Evolutionary conservation across 192 early-diverging fungal genomes (phyloP).

Genomic region (Cetraspora pellucida): DNA sequence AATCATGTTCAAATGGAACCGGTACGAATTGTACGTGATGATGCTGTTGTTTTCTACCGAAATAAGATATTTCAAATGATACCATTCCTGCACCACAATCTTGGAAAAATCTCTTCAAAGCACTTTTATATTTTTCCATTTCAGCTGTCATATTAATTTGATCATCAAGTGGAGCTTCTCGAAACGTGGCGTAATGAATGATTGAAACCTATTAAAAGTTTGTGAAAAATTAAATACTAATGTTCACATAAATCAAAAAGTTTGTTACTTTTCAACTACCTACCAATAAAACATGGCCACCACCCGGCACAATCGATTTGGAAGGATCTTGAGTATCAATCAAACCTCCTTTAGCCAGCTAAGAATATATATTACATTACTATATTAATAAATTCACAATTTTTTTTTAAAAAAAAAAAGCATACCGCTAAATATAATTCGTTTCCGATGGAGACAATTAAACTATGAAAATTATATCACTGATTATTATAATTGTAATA

Average conservation of each 20-base stretch:
- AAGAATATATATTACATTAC: background rate
- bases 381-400: background rate
- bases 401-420: background rate
- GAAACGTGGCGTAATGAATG: conserved; percentile 52
- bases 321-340: conserved; percentile 43
- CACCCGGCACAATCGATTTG: conserved; percentile 61
- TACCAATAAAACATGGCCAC: conserved; percentile 77
- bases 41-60: conserved; percentile 55
- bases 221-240: background rate
- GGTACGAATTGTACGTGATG: conserved; percentile 75
- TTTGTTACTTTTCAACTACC: background rate
- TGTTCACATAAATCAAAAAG: conserved; percentile 59
- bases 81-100: conserved; percentile 68
- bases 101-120: conserved; percentile 55
- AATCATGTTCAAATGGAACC: conserved; percentile 48
- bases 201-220: conserved; percentile 51
- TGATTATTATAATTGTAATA: no score
- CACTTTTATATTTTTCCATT: conserved; percentile 58
- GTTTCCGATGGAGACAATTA: conserved; percentile 81
- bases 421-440: conserved; percentile 74
- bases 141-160: conserved; percentile 48
- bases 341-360: conserved; percentile 86
- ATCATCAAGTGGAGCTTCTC: conserved; percentile 44
- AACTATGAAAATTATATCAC: conserved; percentile 9
- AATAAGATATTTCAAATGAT: conserved; percentile 72